Evolutionary conservation across 148 eudicot species (phyloP).

Genomic region (Fagopyrum tataricum): DNA sequence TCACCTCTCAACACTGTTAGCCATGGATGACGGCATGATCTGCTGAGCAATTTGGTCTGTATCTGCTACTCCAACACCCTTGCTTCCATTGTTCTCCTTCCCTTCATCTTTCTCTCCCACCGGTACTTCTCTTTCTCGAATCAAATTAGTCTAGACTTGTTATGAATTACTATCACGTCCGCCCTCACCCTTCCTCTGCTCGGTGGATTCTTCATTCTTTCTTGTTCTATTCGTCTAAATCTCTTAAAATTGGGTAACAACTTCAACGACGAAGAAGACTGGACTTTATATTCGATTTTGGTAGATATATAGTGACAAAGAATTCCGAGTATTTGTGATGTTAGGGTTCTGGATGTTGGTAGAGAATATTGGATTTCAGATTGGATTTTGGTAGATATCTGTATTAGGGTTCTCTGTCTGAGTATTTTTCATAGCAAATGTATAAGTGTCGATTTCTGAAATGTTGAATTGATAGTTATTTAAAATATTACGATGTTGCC

Average conservation of each 20-base stretch:
- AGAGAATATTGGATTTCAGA: too few relatives aligned
- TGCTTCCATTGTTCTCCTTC: conserved; percentile 62
- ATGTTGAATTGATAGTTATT: not conserved
- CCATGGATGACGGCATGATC: conserved; percentile 57
- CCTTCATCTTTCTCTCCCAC: conserved; percentile 45
- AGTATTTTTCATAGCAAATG: too few relatives aligned
- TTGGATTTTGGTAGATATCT: too few relatives aligned
- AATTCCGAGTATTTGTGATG: too few relatives aligned
- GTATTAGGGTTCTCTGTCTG: too few relatives aligned
- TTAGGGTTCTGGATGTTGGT: too few relatives aligned
- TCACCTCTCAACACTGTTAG: conserved; percentile 18
- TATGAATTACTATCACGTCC: conserved; percentile 30
- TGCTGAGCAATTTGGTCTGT: conserved; percentile 59
- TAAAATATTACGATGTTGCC: not conserved
- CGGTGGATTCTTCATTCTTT: conserved; percentile 61
- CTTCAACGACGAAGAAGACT: too few relatives aligned
- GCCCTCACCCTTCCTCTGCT: conserved; percentile 39
- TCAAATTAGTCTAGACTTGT: not conserved
- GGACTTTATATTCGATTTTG: too few relatives aligned
- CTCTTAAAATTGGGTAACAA: too few relatives aligned
- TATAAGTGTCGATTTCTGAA: too few relatives aligned
- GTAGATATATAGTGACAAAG: too few relatives aligned
- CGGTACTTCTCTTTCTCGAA: conserved; percentile 28
- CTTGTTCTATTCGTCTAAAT: conserved; percentile 38
- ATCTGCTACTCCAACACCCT: conserved; percentile 69